Base-by-base conservation (phyloP, 78 protist genomes). In the Bodo saltans region DNA sequence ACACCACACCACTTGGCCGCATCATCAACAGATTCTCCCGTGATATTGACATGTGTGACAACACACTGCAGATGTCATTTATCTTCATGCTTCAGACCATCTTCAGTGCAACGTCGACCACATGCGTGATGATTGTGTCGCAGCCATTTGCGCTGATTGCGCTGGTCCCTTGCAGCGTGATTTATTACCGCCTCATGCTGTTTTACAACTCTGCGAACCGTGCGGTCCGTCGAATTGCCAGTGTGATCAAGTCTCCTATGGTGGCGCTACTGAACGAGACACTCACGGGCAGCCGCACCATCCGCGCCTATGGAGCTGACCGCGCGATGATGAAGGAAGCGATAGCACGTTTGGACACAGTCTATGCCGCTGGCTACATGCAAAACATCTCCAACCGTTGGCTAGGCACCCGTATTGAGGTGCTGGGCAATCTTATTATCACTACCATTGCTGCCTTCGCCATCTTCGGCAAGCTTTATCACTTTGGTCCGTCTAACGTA, bases 231-330 rank as follows among this genome's bases (percentile, higher is more conserved):
- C 42, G 73, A 12, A 4, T 85, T n/a, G 74, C n/a, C 76, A 70
- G 68, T 68, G 42, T 83, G 68, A 71, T 29, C 71, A 52, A 52
- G 39, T 86, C 96, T 3, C 99, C 99, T 11, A 72, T 94, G 72
- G 92, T 82, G 70, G 74, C 97, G 21, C 88, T 87, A 71, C 95
- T 95, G 90, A 30, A 90, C 11, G 95, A 90, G 47, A 89, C 97
- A 11, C 86, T 97, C n/a, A 70, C 74, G 42, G 99, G 99, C 70
- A 81, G 89, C 29, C 21, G 92, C 2, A 93, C 97, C 32, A 91
- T 97, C 70, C 89, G 97, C 70, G 93, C 98, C 3, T 94, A 85
- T 70, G 33, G 68, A 37, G 34, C 11, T 29, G 21, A 2, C 17
- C n/a, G 8, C 72, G 52, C 17, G 23, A 2, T 33, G 73, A 4